Evolutionary conservation across 345 rosid genomes (phyloP), one percentile per base, ranked within the genome.

Genomic region (Aquilaria sinensis): DNA sequence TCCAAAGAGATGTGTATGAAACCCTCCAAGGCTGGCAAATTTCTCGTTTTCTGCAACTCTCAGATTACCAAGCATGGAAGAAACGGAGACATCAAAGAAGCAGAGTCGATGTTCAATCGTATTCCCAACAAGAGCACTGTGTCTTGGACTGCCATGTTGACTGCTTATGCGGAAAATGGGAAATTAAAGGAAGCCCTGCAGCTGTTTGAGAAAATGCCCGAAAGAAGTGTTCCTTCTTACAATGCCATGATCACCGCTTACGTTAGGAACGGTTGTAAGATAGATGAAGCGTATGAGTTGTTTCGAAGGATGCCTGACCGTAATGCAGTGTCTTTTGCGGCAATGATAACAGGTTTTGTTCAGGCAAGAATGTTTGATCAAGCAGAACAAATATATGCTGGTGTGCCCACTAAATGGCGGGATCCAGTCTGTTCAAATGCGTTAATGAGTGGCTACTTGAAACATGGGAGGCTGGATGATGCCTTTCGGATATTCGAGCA

Each of bases 171-270:
- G 0, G 75, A 75, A 48, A 87, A 87, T 30, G 87, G 92, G 47
- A 75, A 77, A 16, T 72, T 87, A 51, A 61, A 45, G 43, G 74
- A 74, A 63, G 92, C 97, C 32, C 70, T 76, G 55, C 48, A 81
- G 41, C n/a, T 85, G 79, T 87, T 90, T 52, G 88, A 78, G 47
- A 77, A 82, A 79, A 90, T 90, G 88, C 90, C 89, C 54, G 77
- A 69, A 0, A 83, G 87, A 75, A 87, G 51, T 30, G 74, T 73
- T 3, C 72, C 78, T 69, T 74, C 92, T 3, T 87, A 82, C 56
- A 90, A 87, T 52, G 97, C 97, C 1, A 90, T 90, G 95, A 77
- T 90, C 51, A 82, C 92, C 1, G 92, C 90, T 58, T 79, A 75
- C 57, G 45, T 82, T 54, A 83, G 72, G 58, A 85, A 77, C 60